Evolutionary conservation across 202 grass and related monocot species (phyloP).

Genomic region (Schoenoplectus tabernaemontani): DNA sequence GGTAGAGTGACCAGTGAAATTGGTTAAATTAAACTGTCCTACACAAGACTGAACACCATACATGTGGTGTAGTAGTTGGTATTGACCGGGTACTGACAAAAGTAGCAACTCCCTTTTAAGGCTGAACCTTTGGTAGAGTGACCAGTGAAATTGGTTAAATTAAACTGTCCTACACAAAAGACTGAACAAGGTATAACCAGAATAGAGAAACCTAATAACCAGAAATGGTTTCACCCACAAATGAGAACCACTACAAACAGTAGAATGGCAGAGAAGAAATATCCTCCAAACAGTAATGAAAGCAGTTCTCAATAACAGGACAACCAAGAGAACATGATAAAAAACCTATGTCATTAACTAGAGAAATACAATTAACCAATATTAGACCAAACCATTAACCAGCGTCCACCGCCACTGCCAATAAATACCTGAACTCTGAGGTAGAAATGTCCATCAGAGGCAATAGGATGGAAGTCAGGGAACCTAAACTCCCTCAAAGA

Average conservation of each 20-base stretch:
- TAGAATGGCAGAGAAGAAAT: not conserved
- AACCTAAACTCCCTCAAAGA: constrained; percentile 67
- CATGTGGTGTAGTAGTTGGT: no score
- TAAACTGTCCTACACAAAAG: no score
- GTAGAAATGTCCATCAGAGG: constrained; percentile 70
- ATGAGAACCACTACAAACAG: no score
- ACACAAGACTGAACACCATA: no score
- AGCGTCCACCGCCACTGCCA: not conserved
- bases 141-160: not conserved
- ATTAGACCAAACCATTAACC: not conserved
- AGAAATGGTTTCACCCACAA: no score
- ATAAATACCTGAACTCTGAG: constrained; percentile 81
- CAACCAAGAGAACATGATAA: not conserved
- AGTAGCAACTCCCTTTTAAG: not conserved
- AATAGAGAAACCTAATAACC: no score
- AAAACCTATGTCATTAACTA: not conserved
- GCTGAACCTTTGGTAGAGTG: not conserved
- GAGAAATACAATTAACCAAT: not conserved
- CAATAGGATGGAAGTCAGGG: constrained; percentile 56
- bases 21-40: not conserved
- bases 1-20: not conserved
- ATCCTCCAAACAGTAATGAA: not conserved
- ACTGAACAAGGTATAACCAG: no score
- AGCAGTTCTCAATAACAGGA: not conserved
- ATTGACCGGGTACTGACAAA: not conserved